A percentile compares a stretch with the other conserved stretches of the same genome.
These are phyloP conservation scores for Pleurotus platypus DNA, from an alignment of 768 basidiomycete species.

Conservation along the genomic window DNA sequence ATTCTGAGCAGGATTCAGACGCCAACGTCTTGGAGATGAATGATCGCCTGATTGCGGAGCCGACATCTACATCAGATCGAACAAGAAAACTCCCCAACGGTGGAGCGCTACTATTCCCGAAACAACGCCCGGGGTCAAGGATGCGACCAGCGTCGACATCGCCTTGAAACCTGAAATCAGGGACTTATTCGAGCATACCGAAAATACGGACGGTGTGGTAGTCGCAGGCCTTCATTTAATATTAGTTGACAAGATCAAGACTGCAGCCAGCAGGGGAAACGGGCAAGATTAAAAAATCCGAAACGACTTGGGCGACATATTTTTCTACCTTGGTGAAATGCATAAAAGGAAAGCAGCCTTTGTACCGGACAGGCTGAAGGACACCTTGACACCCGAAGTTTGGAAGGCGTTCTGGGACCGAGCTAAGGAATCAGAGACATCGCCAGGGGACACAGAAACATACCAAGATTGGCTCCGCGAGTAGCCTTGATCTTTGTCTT, in stretches of 20 bases:
- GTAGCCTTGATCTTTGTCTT: too few species aligned
- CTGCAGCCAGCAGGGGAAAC: not conserved
- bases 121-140: not conserved
- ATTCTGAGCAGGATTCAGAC: not conserved
- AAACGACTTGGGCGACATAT: too few species aligned
- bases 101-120: constrained; percentile 3
- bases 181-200: not conserved
- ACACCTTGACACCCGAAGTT: not conserved
- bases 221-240: constrained; percentile 4
- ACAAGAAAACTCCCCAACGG: not conserved
- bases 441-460: too few species aligned
- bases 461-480: too few species aligned
- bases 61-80: not conserved
- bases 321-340: too few species aligned
- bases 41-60: not conserved
- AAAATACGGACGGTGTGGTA: not conserved
- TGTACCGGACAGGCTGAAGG: not conserved
- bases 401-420: too few species aligned
- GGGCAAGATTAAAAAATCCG: too few species aligned
- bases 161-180: not conserved
- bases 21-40: not conserved
- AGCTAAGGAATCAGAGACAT: too few species aligned
- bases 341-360: too few species aligned
- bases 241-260: constrained; percentile 4
- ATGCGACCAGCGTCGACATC: constrained; percentile 6